Base-by-base conservation (phyloP, 345 rosid species). In the Cochlearia excelsa region DNA sequence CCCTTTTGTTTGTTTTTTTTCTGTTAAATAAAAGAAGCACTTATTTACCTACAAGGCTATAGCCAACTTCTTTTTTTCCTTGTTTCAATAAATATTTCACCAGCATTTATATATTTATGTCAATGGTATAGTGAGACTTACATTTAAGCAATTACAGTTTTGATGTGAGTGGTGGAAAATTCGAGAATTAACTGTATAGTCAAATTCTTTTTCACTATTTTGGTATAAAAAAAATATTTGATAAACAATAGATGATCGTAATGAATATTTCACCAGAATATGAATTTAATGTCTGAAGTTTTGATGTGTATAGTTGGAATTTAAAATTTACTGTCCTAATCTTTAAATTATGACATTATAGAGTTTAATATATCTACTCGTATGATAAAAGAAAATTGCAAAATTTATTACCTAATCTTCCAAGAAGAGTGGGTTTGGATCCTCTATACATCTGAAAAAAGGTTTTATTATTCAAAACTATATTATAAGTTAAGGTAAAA, bases 361-460 rank as follows among this genome's bases (percentile, higher is more conserved):
- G 47, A 41, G 55, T 54, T 27, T 48, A 68, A 33, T 30, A 37
- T 33, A 8, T 40, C 57, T 61, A 4, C 33, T 5, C 3, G 27
- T 54, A 5, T 5, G 2, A 50, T 9, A 27, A 9, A 57, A 23
- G 26, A 6, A 40, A 30, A 39, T 16, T 16, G 38, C 5, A 23
- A 34, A 11, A 29, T 8, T 45, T 4, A 26, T 40, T 63, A 70
- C 75, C 75, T 39, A 40, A 54, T 58, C 55, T 58, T 5, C 61
- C 66, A 45, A 57, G 54, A 51, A 51, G 65, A 52, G 66, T 45
- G 50, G 45, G 46, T 46, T 37, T 71, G 54, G 75, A 58, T 52
- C 75, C 75, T 54, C 75, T 71, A 59, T 71, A 71, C 75, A 71
- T 71, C 75, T 71, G 57, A 40, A 23, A 29, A 53, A 31, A 46